A percentile compares a stretch with the other conserved stretches of the same genome.
Evolutionary conservation across 2,329 filamentous ascomycete genomes (phyloP).

Genomic region (Colletotrichum acutatum): DNA sequence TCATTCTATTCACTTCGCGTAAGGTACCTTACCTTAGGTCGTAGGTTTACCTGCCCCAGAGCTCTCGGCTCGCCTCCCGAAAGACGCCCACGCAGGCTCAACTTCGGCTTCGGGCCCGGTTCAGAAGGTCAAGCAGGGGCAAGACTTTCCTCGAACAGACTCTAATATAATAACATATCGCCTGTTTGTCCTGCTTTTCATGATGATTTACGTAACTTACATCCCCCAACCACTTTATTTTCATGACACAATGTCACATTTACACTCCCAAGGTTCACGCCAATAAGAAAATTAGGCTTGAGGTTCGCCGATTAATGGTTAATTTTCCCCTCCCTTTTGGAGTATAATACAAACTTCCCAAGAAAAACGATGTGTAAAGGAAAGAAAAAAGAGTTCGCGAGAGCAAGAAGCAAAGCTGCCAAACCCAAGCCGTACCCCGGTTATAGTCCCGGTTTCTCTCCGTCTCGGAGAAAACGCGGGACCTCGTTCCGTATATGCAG

Average conservation of each 20-base stretch:
- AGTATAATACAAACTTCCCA: constrained; percentile 5
- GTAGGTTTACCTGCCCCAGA: neutral
- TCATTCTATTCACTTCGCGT: no score
- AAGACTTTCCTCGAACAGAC: neutral
- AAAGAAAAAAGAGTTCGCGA: neutral
- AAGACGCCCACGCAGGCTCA: neutral
- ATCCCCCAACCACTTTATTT: no score
- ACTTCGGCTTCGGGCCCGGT: neutral
- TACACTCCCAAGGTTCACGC: neutral
- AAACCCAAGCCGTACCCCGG: constrained; percentile 5
- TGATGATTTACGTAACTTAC: no score
- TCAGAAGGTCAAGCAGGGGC: neutral
- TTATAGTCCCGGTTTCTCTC: neutral
- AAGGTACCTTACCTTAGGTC: no score
- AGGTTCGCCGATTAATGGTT: neutral
- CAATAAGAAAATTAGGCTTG: neutral
- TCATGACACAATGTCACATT: neutral
- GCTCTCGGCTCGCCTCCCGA: neutral
- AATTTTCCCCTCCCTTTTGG: neutral
- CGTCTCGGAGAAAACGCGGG: neutral
- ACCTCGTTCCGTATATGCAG: neutral
- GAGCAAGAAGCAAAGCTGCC: constrained; percentile 5
- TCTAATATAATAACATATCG: neutral
- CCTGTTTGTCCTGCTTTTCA: neutral
- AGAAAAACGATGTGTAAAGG: neutral